A percentile compares a stretch with the other conserved stretches of the same genome.
These are phyloP conservation scores for Anisodus acutangulus DNA, from an alignment of 257 asterid species.

Conservation along the genomic window DNA sequence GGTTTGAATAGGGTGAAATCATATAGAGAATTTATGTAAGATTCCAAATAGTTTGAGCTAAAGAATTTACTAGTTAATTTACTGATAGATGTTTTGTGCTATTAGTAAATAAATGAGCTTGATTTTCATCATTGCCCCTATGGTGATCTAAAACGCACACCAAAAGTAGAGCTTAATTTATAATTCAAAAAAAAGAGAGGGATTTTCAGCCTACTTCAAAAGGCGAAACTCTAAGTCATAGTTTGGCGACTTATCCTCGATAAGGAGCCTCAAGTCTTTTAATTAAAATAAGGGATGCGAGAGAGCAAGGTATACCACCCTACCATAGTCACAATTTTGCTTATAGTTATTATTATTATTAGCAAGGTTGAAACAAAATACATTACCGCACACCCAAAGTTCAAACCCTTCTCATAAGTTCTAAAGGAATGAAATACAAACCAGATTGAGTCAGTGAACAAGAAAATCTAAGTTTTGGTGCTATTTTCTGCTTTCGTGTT, in stretches of 20 bases:
- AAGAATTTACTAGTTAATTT: neutral
- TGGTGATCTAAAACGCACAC: neutral
- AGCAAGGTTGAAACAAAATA: neutral
- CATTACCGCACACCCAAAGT: neutral
- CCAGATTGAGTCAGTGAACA: neutral
- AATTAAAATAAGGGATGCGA: neutral
- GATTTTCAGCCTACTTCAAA: neutral
- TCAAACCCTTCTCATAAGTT: neutral
- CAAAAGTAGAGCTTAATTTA: neutral
- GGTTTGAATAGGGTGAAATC: conserved; percentile 8
- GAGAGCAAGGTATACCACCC: neutral
- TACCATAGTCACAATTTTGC: neutral
- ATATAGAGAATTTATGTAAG: neutral
- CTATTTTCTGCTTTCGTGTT: neutral
- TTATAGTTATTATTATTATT: neutral
- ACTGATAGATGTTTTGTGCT: neutral
- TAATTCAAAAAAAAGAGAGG: neutral
- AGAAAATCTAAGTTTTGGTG: neutral
- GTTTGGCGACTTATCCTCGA: neutral
- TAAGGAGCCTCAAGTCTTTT: neutral
- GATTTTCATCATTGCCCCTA: neutral
- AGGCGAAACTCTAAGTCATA: neutral
- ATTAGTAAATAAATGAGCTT: neutral
- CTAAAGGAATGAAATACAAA: neutral
- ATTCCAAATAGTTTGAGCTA: neutral